Evolutionary conservation across 2,329 filamentous ascomycete genomes (phyloP).

Genomic region (Dothideomycetes sp.): DNA sequence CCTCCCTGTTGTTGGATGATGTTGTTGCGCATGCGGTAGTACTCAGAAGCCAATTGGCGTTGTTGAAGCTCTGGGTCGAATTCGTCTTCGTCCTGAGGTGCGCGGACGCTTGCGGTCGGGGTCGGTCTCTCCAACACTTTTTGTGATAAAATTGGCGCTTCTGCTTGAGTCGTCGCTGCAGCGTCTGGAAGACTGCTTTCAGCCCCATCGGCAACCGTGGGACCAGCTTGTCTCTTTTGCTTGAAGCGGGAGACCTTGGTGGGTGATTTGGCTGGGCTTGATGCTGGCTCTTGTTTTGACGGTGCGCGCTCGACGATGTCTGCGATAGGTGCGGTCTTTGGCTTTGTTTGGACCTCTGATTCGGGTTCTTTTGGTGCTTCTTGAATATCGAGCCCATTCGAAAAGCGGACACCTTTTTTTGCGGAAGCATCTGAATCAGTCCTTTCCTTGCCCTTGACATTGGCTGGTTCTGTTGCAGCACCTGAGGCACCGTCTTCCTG

Average conservation of each 20-base stretch:
- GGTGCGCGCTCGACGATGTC: slow-evolving; percentile 28
- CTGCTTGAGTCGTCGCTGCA: background rate
- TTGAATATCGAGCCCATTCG: slow-evolving; percentile 58
- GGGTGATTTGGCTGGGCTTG: slow-evolving; percentile 20
- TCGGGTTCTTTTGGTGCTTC: slow-evolving; percentile 17
- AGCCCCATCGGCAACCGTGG: background rate
- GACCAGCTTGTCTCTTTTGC: slow-evolving; percentile 13
- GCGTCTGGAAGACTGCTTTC: too few species aligned
- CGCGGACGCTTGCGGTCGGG: slow-evolving; percentile 22
- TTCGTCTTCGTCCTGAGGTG: slow-evolving; percentile 31
- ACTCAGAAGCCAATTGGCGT: slow-evolving; percentile 71
- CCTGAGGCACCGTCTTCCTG: slow-evolving; percentile 26
- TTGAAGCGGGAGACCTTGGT: slow-evolving; percentile 36
- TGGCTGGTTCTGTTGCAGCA: slow-evolving; percentile 16
- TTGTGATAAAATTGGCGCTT: slow-evolving; percentile 44
- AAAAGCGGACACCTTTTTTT: slow-evolving; percentile 73
- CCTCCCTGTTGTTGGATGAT: slow-evolving; percentile 78
- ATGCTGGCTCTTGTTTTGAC: background rate
- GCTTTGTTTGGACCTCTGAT: background rate
- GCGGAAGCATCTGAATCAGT: slow-evolving; percentile 19
- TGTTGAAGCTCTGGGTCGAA: slow-evolving; percentile 64
- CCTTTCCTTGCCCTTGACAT: slow-evolving; percentile 8
- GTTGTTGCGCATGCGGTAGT: slow-evolving; percentile 71
- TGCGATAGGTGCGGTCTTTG: slow-evolving; percentile 19
- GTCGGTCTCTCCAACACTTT: slow-evolving; percentile 45